Evolutionary conservation across 306 rosid genomes (phyloP), one percentile per base, ranked within the genome.

Genomic region (Cucurbita argyrosperma): DNA sequence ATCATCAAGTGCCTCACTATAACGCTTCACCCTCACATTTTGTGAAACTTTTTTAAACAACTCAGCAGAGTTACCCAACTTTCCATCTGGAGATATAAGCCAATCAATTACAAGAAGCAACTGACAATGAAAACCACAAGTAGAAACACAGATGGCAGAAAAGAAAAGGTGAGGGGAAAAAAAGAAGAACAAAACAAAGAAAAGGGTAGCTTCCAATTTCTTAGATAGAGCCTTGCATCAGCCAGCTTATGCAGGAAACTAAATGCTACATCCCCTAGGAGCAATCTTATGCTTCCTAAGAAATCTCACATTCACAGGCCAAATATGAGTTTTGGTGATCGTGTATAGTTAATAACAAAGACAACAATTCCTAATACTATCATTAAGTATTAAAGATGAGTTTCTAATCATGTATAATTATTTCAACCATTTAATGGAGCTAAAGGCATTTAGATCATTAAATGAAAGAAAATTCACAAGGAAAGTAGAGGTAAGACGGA

Each of bases 1-100:
- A 84, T 95, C 97, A 82, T 89, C 82, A 74, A 95, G 93, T 46
- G 99, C 99, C 84, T 95, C 96, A 14, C 88, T 85, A 70, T 91
- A 91, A 56, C 74, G 92, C 79, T 88, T 91, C 81, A 88, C 89
- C 83, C 87, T 91, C 65, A 95, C 77, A 80, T 88, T 95, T 67
- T 82, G 89, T 4, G 96, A 88, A 78, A 82, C 99, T 77, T 83
- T 86, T 83, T 88, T 90, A 64, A 89, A 85, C 81, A 95, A 88
- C 78, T 87, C 97, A 30, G 97, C 96, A 52, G 84, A 86, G 86
- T 83, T 81, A 66, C 91, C 92, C 74, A 91, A 74, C 69, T 83
- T 84, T 60, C 89, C 89, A 77, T 80, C 92, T 88, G 87, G 63
- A 79, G 61, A 73, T 50, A 63, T 74, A 82, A 75, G 42, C 10